Conservation (phyloP, 768 basidiomycete species). For the Leccinum subtestaceum region DNA sequence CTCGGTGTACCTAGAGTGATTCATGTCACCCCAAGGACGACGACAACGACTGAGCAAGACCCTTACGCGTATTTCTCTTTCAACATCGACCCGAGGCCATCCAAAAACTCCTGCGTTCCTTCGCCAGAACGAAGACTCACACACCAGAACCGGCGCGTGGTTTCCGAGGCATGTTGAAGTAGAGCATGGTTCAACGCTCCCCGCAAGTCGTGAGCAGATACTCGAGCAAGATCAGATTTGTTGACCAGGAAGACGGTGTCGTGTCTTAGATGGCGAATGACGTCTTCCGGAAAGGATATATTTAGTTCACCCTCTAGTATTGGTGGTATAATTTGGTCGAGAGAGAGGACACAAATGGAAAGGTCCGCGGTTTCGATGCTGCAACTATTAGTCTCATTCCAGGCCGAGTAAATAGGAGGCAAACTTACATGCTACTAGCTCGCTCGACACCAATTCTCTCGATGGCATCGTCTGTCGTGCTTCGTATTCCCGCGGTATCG, state of each 20-base stretch:
- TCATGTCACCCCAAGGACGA: not conserved
- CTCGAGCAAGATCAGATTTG: conserved; percentile 60
- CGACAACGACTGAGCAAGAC: not conserved
- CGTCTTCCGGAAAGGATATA: conserved; percentile 41
- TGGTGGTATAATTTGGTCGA: conserved; percentile 42
- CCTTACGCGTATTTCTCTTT: conserved; percentile 27
- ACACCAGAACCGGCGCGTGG: conserved; percentile 43
- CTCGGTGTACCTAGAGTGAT: conserved; percentile 18
- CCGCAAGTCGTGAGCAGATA: conserved; percentile 6
- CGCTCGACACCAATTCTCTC: conserved; percentile 81
- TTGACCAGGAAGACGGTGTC: conserved; percentile 75
- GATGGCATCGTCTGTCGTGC: conserved; percentile 60
- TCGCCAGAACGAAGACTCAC: conserved; percentile 59
- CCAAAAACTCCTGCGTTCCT: conserved; percentile 58
- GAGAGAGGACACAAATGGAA: conserved; percentile 77
- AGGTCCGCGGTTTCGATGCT: conserved; percentile 70
- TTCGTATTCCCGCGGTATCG: conserved; percentile 84
- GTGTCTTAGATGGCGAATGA: conserved; percentile 48
- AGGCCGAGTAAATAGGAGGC: not conserved
- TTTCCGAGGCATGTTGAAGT: not conserved
- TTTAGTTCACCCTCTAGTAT: conserved; percentile 3
- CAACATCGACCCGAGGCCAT: conserved; percentile 52
- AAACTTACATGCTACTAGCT: conserved; percentile 62
- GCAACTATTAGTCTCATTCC: not conserved
- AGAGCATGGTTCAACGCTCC: conserved; percentile 21